These are phyloP conservation scores for Candida anglica DNA, from an alignment of 805 yeast genomes.

Conservation along the genomic window DNA sequence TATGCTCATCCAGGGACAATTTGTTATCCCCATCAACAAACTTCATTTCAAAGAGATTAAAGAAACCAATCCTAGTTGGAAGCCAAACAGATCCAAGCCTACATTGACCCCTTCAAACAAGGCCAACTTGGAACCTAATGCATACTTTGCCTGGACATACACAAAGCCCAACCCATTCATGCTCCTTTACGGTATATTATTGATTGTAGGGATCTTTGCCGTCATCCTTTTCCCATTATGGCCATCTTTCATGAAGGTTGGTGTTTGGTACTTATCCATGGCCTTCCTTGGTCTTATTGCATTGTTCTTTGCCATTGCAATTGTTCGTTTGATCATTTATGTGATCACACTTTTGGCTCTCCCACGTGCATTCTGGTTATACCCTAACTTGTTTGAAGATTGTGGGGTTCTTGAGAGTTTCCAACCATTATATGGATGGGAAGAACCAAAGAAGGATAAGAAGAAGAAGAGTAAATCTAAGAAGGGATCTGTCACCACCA, in stretches of 20 bases:
- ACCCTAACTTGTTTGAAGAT: conserved; percentile 94
- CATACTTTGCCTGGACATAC: conserved; percentile 82
- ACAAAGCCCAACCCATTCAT: conserved; percentile 67
- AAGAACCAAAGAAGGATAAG: conserved; percentile 37
- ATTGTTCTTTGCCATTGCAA: conserved; percentile 71
- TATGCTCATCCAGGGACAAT: conserved; percentile 63
- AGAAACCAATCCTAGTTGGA: conserved; percentile 47
- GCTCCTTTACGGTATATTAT: conserved; percentile 58
- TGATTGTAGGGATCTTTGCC: conserved; percentile 59
- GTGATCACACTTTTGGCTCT: conserved; percentile 51
- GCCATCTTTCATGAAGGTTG: conserved; percentile 86
- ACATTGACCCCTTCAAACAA: conserved; percentile 50
- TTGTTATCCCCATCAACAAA: conserved; percentile 74
- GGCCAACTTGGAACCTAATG: conserved; percentile 59
- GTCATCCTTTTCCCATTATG: conserved; percentile 86
- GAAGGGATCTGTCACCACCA: conserved; percentile 1
- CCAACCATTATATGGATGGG: conserved; percentile 85
- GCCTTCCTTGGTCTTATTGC: conserved; percentile 70
- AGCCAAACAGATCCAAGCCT: conserved; percentile 63
- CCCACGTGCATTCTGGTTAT: conserved; percentile 87
- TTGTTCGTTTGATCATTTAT: conserved; percentile 72
- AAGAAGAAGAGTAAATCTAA: conserved; percentile 14
- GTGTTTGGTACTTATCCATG: conserved; percentile 88
- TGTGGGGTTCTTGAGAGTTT: conserved; percentile 93
- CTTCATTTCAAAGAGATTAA: conserved; percentile 65